Evolutionary conservation across 352 stramenopile genomes (phyloP).

Genomic region (Pythium rishiriense): DNA sequence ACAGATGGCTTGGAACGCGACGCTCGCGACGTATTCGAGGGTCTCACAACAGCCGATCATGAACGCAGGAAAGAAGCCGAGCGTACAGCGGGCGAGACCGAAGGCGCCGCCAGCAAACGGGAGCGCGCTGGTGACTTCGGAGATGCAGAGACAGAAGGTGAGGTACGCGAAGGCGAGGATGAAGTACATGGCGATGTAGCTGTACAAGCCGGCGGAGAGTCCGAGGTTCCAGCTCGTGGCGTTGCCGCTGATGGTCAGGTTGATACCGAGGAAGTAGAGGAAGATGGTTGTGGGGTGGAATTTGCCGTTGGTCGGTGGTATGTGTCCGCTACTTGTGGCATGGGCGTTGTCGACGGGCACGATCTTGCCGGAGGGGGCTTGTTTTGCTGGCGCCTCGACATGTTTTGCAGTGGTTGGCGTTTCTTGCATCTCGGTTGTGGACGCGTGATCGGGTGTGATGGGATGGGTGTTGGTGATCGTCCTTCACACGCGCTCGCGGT

Average conservation of each 20-base stretch:
- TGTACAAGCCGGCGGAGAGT: slow-evolving; percentile 2
- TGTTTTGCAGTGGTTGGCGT: too few relatives aligned
- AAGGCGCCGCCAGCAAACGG: slow-evolving; percentile 32
- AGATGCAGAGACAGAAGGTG: slow-evolving; percentile 20
- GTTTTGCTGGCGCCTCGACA: too few relatives aligned
- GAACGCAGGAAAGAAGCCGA: slow-evolving; percentile 30
- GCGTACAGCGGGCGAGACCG: slow-evolving; percentile 26
- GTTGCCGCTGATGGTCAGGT: slow-evolving; percentile 16
- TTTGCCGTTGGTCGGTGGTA: too few relatives aligned
- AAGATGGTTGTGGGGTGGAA: too few relatives aligned
- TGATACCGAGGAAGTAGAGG: slow-evolving; percentile 23
- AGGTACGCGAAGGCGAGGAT: slow-evolving; percentile 27
- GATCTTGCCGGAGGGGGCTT: too few relatives aligned
- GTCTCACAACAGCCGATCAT: slow-evolving; percentile 22
- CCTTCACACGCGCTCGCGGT: too few relatives aligned
- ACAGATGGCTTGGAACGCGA: neutral
- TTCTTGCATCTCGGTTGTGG: too few relatives aligned
- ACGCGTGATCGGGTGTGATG: too few relatives aligned
- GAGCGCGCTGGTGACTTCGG: slow-evolving; percentile 31
- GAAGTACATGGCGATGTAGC: slow-evolving; percentile 5
- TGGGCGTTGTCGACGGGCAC: too few relatives aligned
- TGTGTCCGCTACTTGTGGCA: too few relatives aligned
- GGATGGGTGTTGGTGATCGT: too few relatives aligned
- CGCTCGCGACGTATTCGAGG: slow-evolving; percentile 14
- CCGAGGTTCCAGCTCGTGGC: slow-evolving; percentile 30